A percentile compares a stretch with the other conserved stretches of the same genome.
Evolutionary conservation across 164 flowering plant genomes (phyloP).

Genomic region (Kalanchoe fedtschenkoi): DNA sequence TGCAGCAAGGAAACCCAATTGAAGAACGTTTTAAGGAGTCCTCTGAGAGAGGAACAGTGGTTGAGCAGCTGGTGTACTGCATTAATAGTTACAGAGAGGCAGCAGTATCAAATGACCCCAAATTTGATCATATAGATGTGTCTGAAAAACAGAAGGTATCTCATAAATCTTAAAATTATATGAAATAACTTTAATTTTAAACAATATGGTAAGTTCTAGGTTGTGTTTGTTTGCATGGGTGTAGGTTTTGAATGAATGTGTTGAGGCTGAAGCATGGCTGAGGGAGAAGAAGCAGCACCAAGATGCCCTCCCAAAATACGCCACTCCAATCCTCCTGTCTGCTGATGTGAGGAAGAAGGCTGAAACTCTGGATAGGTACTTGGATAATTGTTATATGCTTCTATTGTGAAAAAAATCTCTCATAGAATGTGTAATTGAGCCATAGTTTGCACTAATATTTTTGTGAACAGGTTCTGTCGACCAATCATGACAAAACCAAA

Average conservation of each 20-base stretch:
- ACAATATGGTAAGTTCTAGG: not conserved
- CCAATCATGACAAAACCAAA: slow-evolving; percentile 79
- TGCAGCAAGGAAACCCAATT: slow-evolving; percentile 91
- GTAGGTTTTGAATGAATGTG: slow-evolving; percentile 81
- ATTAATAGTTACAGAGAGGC: slow-evolving; percentile 85
- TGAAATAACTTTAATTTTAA: not conserved
- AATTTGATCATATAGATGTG: slow-evolving; percentile 84
- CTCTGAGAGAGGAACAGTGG: slow-evolving; percentile 54
- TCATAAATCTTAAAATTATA: not conserved
- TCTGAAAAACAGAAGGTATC: slow-evolving; percentile 83
- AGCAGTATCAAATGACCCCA: slow-evolving; percentile 70
- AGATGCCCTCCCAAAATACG: slow-evolving; percentile 68
- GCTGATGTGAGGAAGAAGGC: slow-evolving; percentile 79
- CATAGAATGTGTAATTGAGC: not conserved
- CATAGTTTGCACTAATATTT: not conserved
- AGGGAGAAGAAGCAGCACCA: slow-evolving; percentile 86
- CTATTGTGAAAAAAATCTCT: not conserved
- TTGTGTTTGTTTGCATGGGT: not conserved
- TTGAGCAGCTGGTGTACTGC: slow-evolving; percentile 64
- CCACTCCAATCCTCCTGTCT: slow-evolving; percentile 56
- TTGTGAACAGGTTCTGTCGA: slow-evolving; percentile 51
- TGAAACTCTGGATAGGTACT: slow-evolving; percentile 84
- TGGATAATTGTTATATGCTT: not conserved
- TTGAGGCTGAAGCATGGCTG: slow-evolving; percentile 83
- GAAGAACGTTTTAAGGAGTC: slow-evolving; percentile 75